Evolutionary conservation across 2,329 filamentous ascomycete species (phyloP).

Genomic region (Penicillium glabrum): DNA sequence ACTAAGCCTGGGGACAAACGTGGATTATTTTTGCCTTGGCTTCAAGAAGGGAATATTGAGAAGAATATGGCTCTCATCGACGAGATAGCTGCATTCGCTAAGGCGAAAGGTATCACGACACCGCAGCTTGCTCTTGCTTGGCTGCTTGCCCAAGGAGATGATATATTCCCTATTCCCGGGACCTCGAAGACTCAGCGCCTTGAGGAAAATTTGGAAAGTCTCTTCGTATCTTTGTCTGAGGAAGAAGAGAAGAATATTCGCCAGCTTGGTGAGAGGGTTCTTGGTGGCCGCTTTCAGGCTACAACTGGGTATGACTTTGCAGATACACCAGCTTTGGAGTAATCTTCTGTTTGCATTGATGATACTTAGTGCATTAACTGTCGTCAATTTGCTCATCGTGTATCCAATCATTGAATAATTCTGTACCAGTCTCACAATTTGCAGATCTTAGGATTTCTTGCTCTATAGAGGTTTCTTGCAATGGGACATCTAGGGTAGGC

Average conservation of each 20-base stretch:
- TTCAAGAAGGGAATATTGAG: constrained; percentile 53
- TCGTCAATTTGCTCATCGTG: not conserved
- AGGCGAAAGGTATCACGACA: constrained; percentile 54
- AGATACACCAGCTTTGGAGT: constrained; percentile 14
- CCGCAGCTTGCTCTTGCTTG: constrained; percentile 63
- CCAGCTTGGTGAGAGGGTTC: constrained; percentile 1
- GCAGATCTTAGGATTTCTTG: not conserved
- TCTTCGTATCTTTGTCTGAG: constrained; percentile 13
- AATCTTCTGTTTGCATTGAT: not conserved
- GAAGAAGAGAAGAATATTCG: constrained; percentile 17
- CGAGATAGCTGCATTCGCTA: constrained; percentile 50
- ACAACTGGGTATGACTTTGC: constrained; percentile 15
- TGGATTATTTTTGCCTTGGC: constrained; percentile 45
- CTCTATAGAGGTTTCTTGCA: not conserved
- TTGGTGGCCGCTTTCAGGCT: constrained; percentile 15
- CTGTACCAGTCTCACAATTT: not conserved
- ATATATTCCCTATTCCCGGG: constrained; percentile 62
- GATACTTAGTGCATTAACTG: not conserved
- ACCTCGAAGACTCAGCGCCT: constrained; percentile 50
- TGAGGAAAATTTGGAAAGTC: constrained; percentile 42
- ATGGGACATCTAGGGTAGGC: not conserved
- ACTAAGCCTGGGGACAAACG: constrained; percentile 48
- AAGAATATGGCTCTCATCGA: constrained; percentile 59
- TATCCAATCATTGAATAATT: constrained; percentile 1
- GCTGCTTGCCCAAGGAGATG: constrained; percentile 60